Evolutionary conservation across 805 yeast species (phyloP).

Genomic region (Hanseniaspora lindneri): DNA sequence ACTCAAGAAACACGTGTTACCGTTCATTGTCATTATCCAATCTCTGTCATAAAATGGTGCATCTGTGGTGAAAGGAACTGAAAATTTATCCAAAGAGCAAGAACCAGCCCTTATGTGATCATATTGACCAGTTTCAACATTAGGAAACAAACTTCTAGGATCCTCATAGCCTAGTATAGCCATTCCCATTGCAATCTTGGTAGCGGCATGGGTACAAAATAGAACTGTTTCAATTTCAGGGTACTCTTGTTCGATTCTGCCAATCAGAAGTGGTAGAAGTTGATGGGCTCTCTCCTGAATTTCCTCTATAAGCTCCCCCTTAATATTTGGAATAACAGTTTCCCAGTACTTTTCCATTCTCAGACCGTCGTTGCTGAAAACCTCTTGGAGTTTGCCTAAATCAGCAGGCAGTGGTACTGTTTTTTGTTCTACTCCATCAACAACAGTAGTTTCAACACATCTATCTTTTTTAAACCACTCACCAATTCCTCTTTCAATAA

Average conservation of each 20-base stretch:
- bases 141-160: conserved; percentile 17
- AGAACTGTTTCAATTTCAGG: conserved; percentile 55
- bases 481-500: conserved; percentile 72
- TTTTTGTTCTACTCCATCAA: conserved; percentile 5
- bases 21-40: conserved; percentile 62
- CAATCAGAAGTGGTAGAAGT: conserved; percentile 48
- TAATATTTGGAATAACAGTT: conserved; percentile 45
- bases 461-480: conserved; percentile 82
- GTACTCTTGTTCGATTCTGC: conserved; percentile 41
- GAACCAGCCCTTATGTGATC: conserved; percentile 55
- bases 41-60: conserved; percentile 15
- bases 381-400: conserved; percentile 35
- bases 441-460: conserved; percentile 25
- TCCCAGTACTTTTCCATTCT: conserved; percentile 41
- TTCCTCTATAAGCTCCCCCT: conserved; percentile 69
- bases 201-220: conserved; percentile 86
- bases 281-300: conserved; percentile 47
- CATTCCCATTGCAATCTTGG: conserved; percentile 80
- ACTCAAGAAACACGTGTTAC: conserved; percentile 56
- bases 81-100: conserved; percentile 66
- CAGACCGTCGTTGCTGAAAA: conserved; percentile 35
- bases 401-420: conserved; percentile 58
- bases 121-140: conserved; percentile 10
- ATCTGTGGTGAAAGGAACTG: conserved; percentile 21
- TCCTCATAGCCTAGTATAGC: conserved; percentile 44